A percentile compares a stretch with the other conserved stretches of the same genome.
Evolutionary conservation across 805 yeast genomes (phyloP).

Genomic region (Priceomyces melissophilus): DNA sequence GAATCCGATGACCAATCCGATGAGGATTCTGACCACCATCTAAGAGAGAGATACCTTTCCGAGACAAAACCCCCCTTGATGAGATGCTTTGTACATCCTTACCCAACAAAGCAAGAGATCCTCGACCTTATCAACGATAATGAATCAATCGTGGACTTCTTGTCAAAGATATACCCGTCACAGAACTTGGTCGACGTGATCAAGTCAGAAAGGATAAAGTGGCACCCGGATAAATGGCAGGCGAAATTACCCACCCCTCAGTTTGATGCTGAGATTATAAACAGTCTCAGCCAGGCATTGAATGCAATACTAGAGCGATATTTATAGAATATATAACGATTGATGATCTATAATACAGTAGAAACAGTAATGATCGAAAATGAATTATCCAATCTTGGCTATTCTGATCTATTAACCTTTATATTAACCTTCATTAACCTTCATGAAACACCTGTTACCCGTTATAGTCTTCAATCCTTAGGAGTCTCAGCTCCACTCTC

Average conservation of each 20-base stretch:
- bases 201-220: constrained; percentile 52
- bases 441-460: too few relatives aligned
- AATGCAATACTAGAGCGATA: constrained; percentile 24
- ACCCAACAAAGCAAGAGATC: constrained; percentile 9
- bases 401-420: too few relatives aligned
- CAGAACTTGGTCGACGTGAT: constrained; percentile 19
- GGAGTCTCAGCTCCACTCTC: constrained; percentile 13
- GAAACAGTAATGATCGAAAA: too few relatives aligned
- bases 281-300: constrained; percentile 27
- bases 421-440: too few relatives aligned
- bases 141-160: constrained; percentile 24
- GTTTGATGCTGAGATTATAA: constrained; percentile 25
- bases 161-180: constrained; percentile 15
- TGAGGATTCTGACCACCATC: constrained; percentile 1
- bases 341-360: too few relatives aligned
- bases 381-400: too few relatives aligned
- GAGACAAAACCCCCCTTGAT: constrained; percentile 8
- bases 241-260: constrained; percentile 10
- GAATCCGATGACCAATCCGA: constrained; percentile 4
- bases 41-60: background rate
- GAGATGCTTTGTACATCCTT: constrained; percentile 13
- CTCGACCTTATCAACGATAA: constrained; percentile 17
- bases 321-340: too few relatives aligned
- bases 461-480: too few relatives aligned
- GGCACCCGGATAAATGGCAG: constrained; percentile 72